Conservation (phyloP, 2,329 filamentous ascomycete species). For the Paecilomyces niveus region DNA sequence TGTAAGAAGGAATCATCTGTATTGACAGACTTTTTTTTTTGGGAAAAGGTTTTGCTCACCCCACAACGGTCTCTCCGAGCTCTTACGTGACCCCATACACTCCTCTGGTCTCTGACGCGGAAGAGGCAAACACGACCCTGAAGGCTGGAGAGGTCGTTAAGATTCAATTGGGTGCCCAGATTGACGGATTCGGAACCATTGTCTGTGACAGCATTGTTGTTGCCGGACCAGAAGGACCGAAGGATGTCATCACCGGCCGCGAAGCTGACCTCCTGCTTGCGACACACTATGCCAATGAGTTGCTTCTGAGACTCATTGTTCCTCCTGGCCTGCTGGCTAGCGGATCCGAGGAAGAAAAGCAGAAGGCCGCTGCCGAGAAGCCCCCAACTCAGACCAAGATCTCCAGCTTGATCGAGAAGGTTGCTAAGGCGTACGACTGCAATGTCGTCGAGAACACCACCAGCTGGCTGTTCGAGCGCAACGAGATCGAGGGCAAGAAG, state of each 20-base stretch:
- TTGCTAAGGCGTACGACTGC: constrained; percentile 83
- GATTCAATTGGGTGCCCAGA: constrained; percentile 98
- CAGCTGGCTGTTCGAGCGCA: constrained; percentile 91
- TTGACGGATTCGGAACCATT: constrained; percentile 93
- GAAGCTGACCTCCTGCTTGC: constrained; percentile 83
- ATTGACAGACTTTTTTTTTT: constrained; percentile 13
- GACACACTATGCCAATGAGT: constrained; percentile 91
- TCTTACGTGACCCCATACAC: constrained; percentile 96
- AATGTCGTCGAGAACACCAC: constrained; percentile 96
- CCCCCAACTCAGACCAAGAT: constrained; percentile 80
- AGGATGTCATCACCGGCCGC: constrained; percentile 63
- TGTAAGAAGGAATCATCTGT: constrained; percentile 3
- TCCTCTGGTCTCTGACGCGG: constrained; percentile 75
- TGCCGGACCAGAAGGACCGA: constrained; percentile 51
- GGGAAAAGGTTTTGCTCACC: constrained; percentile 71
- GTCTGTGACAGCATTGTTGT: constrained; percentile 89
- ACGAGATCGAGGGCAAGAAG: constrained; percentile 96
- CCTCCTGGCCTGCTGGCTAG: constrained; percentile 78
- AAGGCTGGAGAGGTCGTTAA: constrained; percentile 86
- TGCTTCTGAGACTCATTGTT: constrained; percentile 82
- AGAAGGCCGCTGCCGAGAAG: constrained; percentile 78
- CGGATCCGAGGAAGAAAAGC: constrained; percentile 90
- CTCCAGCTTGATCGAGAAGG: constrained; percentile 79
- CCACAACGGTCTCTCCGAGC: constrained; percentile 88
- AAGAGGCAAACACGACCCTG: constrained; percentile 72